Evolutionary conservation across 345 rosid genomes (phyloP).

Genomic region (Corymbia maculata): DNA sequence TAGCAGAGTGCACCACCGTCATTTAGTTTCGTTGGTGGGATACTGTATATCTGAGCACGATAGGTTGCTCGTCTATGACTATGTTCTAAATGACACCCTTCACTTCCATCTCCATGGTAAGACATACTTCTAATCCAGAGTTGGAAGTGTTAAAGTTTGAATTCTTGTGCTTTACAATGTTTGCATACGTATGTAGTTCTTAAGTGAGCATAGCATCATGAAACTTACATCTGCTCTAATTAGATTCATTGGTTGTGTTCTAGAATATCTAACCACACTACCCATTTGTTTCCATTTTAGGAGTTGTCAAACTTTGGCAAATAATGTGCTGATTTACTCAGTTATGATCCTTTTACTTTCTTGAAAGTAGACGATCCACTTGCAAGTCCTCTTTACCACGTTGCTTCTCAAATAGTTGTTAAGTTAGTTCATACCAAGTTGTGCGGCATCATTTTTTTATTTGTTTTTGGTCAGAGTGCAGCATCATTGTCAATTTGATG

Average conservation of each 20-base stretch:
- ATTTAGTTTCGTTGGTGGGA: constrained; percentile 95
- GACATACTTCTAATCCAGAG: neutral
- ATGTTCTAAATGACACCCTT: constrained; percentile 78
- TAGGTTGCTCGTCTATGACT: constrained; percentile 90
- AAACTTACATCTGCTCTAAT: neutral
- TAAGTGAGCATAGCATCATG: neutral
- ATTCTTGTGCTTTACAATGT: neutral
- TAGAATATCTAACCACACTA: neutral
- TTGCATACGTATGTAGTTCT: neutral
- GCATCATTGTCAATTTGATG: neutral
- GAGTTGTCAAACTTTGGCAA: neutral
- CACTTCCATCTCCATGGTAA: constrained; percentile 89
- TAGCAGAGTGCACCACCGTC: constrained; percentile 91
- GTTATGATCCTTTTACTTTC: neutral
- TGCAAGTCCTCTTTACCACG: neutral
- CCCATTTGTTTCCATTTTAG: neutral
- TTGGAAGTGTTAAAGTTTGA: neutral
- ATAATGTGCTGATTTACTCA: neutral
- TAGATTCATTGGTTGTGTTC: neutral
- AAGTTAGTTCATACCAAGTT: neutral
- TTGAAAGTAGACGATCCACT: neutral
- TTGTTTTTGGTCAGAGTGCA: neutral
- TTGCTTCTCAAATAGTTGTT: neutral
- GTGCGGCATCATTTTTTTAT: neutral
- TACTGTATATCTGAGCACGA: constrained; percentile 81